Conservation (phyloP, 2,329 filamentous ascomycete genomes). For the Fusarium sulawesiense region DNA sequence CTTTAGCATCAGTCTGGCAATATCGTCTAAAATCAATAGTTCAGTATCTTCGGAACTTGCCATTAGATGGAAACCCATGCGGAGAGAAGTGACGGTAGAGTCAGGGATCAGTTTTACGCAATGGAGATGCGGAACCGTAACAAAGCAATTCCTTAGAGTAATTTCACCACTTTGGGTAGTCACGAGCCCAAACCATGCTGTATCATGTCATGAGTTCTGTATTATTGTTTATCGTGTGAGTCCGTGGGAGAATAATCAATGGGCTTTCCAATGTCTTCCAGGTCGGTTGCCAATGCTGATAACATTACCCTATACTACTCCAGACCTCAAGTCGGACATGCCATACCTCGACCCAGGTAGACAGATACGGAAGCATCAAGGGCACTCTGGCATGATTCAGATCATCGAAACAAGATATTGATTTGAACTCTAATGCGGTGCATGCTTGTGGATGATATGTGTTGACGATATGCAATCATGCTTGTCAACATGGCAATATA, state of each 20-base stretch:
- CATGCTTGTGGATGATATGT: no score
- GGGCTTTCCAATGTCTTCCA: background rate
- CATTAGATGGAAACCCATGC: background rate
- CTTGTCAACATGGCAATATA: accelerated
- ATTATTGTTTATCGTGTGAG: background rate
- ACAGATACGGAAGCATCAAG: accelerated
- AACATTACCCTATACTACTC: background rate
- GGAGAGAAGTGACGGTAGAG: background rate
- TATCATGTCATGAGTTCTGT: no score
- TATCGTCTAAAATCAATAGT: background rate
- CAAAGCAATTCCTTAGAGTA: background rate
- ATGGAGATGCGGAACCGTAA: background rate
- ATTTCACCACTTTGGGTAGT: background rate
- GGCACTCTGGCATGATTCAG: no score
- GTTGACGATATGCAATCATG: background rate
- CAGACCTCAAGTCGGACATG: background rate
- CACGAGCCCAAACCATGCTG: background rate
- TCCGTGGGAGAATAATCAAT: background rate
- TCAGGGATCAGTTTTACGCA: background rate
- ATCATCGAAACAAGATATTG: no score
- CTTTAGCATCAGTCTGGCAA: background rate
- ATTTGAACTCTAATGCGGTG: no score
- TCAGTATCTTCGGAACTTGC: background rate
- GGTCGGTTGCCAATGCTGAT: background rate
- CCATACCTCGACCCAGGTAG: accelerated